phyloP scores from a whole-genome alignment of 179 eudicot genomes.

The Heliamphora pulchella region DNA sequence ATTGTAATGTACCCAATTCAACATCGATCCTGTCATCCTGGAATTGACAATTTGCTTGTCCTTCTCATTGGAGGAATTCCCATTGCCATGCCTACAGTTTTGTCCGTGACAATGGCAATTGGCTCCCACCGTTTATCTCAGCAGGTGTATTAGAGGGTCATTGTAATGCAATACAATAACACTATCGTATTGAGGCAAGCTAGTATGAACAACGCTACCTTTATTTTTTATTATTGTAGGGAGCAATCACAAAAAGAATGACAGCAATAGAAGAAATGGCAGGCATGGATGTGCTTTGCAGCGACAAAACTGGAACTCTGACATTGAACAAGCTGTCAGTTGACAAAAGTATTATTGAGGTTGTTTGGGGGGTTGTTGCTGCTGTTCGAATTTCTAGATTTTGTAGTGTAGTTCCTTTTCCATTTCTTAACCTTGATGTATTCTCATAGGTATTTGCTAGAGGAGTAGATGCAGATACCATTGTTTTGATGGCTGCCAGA shows the following conservation, averaged over 20 bases:
- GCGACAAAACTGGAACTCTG: conserved; percentile 68
- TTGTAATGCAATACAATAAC: background rate
- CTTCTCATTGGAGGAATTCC: conserved; percentile 74
- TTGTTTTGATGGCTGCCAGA: conserved; percentile 82
- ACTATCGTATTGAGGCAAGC: background rate
- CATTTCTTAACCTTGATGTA: background rate
- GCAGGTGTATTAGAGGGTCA: conserved; percentile 31
- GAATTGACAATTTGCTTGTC: conserved; percentile 63
- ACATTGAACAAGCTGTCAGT: conserved; percentile 69
- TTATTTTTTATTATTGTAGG: conserved; percentile 25
- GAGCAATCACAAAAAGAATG: conserved; percentile 72
- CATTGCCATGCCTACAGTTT: conserved; percentile 73
- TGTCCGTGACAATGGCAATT: conserved; percentile 71
- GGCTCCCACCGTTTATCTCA: conserved; percentile 65
- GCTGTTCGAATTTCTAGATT: background rate
- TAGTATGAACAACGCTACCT: background rate
- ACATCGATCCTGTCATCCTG: conserved; percentile 49
- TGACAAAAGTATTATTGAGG: conserved; percentile 64
- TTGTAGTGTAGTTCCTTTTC: background rate
- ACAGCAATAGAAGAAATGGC: conserved; percentile 76
- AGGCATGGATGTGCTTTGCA: conserved; percentile 67
- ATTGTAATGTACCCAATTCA: conserved; percentile 66
- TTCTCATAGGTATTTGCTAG: conserved; percentile 41
- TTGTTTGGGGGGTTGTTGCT: background rate
- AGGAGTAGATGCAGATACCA: conserved; percentile 47